Percentiles rank a stretch among this genome's conserved stretches.
These are phyloP conservation scores for Tricholoma furcatifolium DNA, from an alignment of 768 basidiomycete genomes.

Conservation along the genomic window DNA sequence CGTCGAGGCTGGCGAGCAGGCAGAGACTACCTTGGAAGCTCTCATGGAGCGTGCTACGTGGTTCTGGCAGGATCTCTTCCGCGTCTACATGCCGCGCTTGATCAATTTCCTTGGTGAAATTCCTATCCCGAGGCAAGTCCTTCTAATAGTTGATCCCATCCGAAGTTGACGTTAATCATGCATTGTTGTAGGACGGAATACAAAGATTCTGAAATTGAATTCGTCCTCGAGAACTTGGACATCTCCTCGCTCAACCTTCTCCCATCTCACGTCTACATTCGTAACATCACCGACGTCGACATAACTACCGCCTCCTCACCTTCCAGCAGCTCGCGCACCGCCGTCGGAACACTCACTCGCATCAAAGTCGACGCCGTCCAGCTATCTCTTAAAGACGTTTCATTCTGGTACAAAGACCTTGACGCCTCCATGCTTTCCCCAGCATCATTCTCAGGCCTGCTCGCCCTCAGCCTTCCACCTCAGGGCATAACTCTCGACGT, in stretches of 20 bases:
- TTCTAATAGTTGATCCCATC: not conserved
- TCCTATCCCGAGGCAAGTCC: constrained; percentile 63
- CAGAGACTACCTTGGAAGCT: constrained; percentile 44
- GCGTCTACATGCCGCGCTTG: constrained; percentile 69
- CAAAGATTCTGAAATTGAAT: constrained; percentile 65
- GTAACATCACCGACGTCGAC: constrained; percentile 60
- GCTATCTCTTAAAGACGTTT: constrained; percentile 60
- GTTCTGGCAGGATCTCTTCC: constrained; percentile 83
- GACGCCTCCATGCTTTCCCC: constrained; percentile 47
- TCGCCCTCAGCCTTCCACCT: constrained; percentile 60
- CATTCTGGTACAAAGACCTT: constrained; percentile 75
- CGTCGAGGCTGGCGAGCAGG: constrained; percentile 32
- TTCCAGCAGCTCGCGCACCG: constrained; percentile 37
- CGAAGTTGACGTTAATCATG: not conserved
- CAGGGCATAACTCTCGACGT: constrained; percentile 71
- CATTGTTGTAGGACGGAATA: constrained; percentile 57
- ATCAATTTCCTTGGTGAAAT: constrained; percentile 53
- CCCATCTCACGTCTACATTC: constrained; percentile 69
- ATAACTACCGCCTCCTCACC: constrained; percentile 43
- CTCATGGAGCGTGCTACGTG: constrained; percentile 63
- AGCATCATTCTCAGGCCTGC: constrained; percentile 57
- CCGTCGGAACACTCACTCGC: constrained; percentile 64
- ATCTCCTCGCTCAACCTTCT: constrained; percentile 65
- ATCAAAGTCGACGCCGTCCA: constrained; percentile 66
- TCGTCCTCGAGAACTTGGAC: constrained; percentile 74